Base-by-base conservation (phyloP, 2,329 filamentous ascomycete genomes). In the Stachybotrys elegans region DNA sequence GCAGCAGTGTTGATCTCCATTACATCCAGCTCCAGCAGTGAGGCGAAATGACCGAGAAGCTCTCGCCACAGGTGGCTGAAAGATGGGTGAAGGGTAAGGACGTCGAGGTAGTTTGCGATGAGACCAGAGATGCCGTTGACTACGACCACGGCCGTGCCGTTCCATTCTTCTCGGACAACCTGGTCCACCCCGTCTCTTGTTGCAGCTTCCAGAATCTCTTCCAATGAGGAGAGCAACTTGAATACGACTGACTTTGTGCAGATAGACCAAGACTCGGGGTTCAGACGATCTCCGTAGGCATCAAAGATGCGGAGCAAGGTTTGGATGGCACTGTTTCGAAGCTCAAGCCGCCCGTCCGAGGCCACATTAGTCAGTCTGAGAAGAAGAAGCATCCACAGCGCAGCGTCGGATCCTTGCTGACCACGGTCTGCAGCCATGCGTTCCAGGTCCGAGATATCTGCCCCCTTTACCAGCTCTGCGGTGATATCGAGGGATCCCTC, bases 241-340 rank as follows among this genome's bases (percentile, higher is more conserved):
- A 95, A 91, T 2, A 95, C 75, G 6, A 96, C 86, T 6, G 79
- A 81, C 47, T 86, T 83, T 44, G 95, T 78, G 54, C 90, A 93
- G 22, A 92, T 75, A 39, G 84, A 83, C 91, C 90, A 97, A 1
- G 87, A 84, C 56, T 86, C 80, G 0, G 88, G 75, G 32, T 78
- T 83, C 5, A 96, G 72, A 43, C 86, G 84, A 51, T 91, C 86
- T 11, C 89, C 89, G 50, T 94, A 94, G 2, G 88, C 90, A 60
- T 95, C 90, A 50, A 97, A 90, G 17, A 97, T 95, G 37, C 90
- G 81, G 44, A 96, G 76, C 4, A 97, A 70, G 0, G 92, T 96
- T 61, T 96, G 92, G 19, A 96, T 87, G 1, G 91, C 89, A 70
- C 87, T 90, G 55, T 92, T 92, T 35, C 88, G 78, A 35, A 93